Conservation (phyloP, 2,329 filamentous ascomycete genomes). For the Apiospora aurea region DNA sequence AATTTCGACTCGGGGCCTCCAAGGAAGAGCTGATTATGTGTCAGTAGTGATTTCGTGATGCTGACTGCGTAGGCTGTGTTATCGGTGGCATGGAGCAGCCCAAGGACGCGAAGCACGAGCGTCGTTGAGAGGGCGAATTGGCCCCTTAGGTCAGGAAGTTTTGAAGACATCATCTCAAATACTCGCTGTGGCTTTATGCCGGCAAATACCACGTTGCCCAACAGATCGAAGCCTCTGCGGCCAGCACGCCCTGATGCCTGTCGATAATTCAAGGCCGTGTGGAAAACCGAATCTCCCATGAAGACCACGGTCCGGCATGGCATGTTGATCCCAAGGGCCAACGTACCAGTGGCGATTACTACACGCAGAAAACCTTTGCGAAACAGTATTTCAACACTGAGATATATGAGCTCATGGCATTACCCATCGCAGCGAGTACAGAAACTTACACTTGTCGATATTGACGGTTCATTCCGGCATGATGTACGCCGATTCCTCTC, state of each 20-base stretch:
- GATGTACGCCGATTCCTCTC: too few relatives aligned
- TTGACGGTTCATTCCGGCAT: too few relatives aligned
- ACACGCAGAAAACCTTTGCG: background rate
- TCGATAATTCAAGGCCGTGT: conserved; percentile 78
- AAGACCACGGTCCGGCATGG: conserved; percentile 85
- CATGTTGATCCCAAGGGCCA: conserved; percentile 83
- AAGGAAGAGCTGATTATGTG: background rate
- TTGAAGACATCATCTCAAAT: background rate
- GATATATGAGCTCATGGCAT: too few relatives aligned
- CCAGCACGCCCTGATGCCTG: conserved; percentile 81
- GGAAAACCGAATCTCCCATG: conserved; percentile 73
- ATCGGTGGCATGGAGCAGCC: background rate
- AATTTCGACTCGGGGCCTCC: background rate
- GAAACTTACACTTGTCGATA: conserved; percentile 46
- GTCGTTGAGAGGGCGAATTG: background rate
- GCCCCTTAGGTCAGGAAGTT: background rate
- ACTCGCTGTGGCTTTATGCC: conserved; percentile 53
- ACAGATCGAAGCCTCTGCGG: conserved; percentile 79
- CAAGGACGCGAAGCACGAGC: background rate
- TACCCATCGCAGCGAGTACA: too few relatives aligned
- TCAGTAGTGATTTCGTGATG: background rate
- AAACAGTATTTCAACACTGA: background rate
- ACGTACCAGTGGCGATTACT: conserved; percentile 29
- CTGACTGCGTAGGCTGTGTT: background rate
- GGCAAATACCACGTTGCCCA: conserved; percentile 84